phyloP scores from a whole-genome alignment of 192 early-diverging fungal species.

The Podochytrium sp. region DNA sequence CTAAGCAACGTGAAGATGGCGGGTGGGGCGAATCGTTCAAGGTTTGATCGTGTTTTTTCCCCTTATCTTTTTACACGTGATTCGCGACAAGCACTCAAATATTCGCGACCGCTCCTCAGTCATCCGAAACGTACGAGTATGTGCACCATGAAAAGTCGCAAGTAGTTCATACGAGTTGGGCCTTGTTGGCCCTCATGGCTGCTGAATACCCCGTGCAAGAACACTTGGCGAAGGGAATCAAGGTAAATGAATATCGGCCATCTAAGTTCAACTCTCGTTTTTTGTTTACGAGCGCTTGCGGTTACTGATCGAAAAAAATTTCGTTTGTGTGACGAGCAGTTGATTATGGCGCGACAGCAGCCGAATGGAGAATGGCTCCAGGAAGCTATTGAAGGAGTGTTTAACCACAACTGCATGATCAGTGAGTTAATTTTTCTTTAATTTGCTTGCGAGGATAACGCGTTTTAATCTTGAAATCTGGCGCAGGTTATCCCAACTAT shows the following conservation, averaged over 20 bases:
- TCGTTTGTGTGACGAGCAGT: slow-evolving; percentile 28
- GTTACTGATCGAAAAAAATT: too few relatives aligned
- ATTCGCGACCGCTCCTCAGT: too few relatives aligned
- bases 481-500: slow-evolving; percentile 38
- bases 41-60: slow-evolving; percentile 41
- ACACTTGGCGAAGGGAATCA: slow-evolving; percentile 68
- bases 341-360: slow-evolving; percentile 86
- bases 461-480: background rate
- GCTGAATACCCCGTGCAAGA: slow-evolving; percentile 81
- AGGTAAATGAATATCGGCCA: slow-evolving; percentile 37
- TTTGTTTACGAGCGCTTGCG: too few relatives aligned
- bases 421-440: slow-evolving; percentile 3
- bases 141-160: slow-evolving; percentile 75
- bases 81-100: too few relatives aligned
- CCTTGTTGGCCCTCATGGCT: slow-evolving; percentile 84
- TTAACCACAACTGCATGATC: slow-evolving; percentile 75
- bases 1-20: slow-evolving; percentile 87
- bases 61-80: slow-evolving; percentile 2
- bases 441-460: background rate
- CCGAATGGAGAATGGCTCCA: slow-evolving; percentile 94
- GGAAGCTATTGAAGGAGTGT: slow-evolving; percentile 97
- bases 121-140: slow-evolving; percentile 73
- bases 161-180: slow-evolving; percentile 91
- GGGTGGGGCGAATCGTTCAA: slow-evolving; percentile 98
- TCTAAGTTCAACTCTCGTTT: too few relatives aligned